Conservation (phyloP, 2,329 filamentous ascomycete genomes). For the Penicillium decumbens region DNA sequence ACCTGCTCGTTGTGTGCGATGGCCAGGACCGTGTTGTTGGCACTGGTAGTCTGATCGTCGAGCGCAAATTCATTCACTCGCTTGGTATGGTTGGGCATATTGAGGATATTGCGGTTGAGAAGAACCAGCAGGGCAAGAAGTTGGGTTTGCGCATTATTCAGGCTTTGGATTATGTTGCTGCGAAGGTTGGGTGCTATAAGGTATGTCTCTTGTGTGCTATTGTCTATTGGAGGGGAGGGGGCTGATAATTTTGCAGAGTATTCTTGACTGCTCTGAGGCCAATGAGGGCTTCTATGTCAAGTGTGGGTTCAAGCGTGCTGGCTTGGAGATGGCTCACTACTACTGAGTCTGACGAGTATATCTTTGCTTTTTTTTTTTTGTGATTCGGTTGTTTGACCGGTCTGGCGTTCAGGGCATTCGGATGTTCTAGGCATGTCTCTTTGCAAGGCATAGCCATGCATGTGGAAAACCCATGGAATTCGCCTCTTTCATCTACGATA, state of each 20-base stretch:
- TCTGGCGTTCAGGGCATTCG: slow-evolving; percentile 17
- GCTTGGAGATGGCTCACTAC: slow-evolving; percentile 95
- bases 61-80: slow-evolving; percentile 65
- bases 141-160: slow-evolving; percentile 88
- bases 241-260: slow-evolving; percentile 56
- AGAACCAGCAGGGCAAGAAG: slow-evolving; percentile 97
- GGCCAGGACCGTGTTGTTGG: slow-evolving; percentile 69
- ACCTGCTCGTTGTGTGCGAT: slow-evolving; percentile 80
- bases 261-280: slow-evolving; percentile 90
- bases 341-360: slow-evolving; percentile 46
- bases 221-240: background rate
- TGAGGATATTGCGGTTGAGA: slow-evolving; percentile 92
- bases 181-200: slow-evolving; percentile 91
- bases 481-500: background rate
- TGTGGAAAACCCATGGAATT: background rate
- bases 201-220: slow-evolving; percentile 31
- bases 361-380: slow-evolving; percentile 2
- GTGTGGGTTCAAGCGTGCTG: slow-evolving; percentile 88
- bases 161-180: slow-evolving; percentile 81
- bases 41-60: slow-evolving; percentile 82
- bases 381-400: slow-evolving; percentile 1
- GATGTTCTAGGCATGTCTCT: slow-evolving; percentile 4
- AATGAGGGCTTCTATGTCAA: slow-evolving; percentile 99
- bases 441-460: slow-evolving; percentile 5
- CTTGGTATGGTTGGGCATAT: slow-evolving; percentile 74